Evolutionary conservation across 2,329 filamentous ascomycete species (phyloP).

Genomic region (Chaetomiaceae sp.): DNA sequence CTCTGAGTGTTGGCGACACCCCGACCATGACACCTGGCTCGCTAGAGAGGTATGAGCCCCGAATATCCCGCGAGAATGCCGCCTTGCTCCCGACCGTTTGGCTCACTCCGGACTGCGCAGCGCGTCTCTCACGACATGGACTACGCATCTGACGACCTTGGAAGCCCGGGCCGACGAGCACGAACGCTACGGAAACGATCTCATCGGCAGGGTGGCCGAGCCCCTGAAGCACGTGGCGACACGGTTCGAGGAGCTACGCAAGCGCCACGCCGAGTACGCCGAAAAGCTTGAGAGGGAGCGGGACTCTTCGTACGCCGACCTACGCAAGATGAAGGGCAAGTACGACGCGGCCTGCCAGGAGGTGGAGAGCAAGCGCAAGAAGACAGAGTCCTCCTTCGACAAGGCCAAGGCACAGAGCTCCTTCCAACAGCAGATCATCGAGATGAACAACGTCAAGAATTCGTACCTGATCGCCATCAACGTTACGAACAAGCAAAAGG

Average conservation of each 20-base stretch:
- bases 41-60: constrained; percentile 63
- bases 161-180: constrained; percentile 85
- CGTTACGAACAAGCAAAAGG: constrained; percentile 95
- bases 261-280: constrained; percentile 83
- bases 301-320: constrained; percentile 73
- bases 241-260: constrained; percentile 86
- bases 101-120: constrained; percentile 36
- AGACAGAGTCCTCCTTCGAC: constrained; percentile 89
- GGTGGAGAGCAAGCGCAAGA: constrained; percentile 89
- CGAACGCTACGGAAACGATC: constrained; percentile 72
- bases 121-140: constrained; percentile 95
- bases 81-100: not conserved
- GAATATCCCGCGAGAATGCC: not conserved
- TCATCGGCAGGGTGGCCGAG: constrained; percentile 76
- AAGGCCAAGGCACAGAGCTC: constrained; percentile 86
- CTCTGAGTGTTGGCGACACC: constrained; percentile 86
- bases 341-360: constrained; percentile 93
- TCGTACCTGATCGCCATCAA: constrained; percentile 96
- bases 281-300: constrained; percentile 84
- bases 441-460: constrained; percentile 98
- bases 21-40: constrained; percentile 91
- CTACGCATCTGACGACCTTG: constrained; percentile 83
- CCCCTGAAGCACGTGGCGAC: constrained; percentile 68
- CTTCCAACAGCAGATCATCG: constrained; percentile 84
- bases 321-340: constrained; percentile 86